Percentiles rank a stretch among this genome's conserved stretches.
Conservation (phyloP, 495 filamentous ascomycete genomes). For the Astrothelium macrocarpum region DNA sequence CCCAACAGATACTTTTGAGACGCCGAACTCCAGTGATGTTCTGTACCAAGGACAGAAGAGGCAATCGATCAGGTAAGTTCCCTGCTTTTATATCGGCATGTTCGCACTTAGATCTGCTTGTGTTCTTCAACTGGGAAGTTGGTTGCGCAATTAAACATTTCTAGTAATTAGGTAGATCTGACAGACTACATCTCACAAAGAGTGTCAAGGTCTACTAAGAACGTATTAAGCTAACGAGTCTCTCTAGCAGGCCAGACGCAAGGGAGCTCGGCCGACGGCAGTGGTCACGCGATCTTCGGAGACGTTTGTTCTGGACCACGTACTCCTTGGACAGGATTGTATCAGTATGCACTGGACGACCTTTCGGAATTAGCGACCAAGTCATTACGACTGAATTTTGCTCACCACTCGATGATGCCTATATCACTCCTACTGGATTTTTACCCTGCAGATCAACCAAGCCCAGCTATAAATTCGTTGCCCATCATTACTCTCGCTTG, state of each 20-base stretch:
- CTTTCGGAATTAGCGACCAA: conserved; percentile 88
- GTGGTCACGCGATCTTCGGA: conserved; percentile 77
- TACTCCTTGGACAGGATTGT: conserved; percentile 92
- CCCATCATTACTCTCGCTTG: conserved; percentile 84
- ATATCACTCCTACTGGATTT: conserved; percentile 80
- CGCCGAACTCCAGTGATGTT: conserved; percentile 19
- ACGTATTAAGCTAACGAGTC: too few species aligned
- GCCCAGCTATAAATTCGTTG: conserved; percentile 79
- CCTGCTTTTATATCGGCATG: background rate
- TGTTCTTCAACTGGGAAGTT: background rate
- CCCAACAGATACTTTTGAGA: conserved; percentile 8
- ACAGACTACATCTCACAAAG: too few species aligned
- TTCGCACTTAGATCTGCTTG: background rate
- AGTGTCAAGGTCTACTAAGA: too few species aligned
- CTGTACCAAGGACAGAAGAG: background rate
- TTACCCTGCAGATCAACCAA: conserved; percentile 34
- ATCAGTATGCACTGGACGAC: conserved; percentile 81
- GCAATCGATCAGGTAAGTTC: background rate
- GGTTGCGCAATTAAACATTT: too few species aligned
- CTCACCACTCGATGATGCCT: conserved; percentile 73
- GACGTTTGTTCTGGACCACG: conserved; percentile 92
- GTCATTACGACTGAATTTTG: conserved; percentile 90
- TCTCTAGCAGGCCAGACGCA: conserved; percentile 30
- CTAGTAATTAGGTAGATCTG: too few species aligned
- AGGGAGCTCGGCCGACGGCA: conserved; percentile 66